phyloP scores from a whole-genome alignment of 2,329 filamentous ascomycete genomes.

The Aspergillaceae sp. region DNA sequence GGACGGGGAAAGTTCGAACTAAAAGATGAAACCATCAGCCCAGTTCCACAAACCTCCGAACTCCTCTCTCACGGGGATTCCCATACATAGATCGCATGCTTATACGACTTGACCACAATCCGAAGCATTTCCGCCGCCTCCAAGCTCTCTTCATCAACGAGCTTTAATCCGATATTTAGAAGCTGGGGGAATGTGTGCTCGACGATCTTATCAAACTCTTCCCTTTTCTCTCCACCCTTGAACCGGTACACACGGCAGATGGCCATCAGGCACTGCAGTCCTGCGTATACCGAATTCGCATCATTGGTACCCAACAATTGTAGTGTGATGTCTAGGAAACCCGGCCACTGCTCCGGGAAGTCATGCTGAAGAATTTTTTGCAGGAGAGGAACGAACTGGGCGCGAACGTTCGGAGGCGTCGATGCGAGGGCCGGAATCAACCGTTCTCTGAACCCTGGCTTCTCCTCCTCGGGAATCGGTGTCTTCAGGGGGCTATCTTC shows the following conservation, averaged over 20 bases:
- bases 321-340: constrained; percentile 86
- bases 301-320: constrained; percentile 82
- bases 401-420: constrained; percentile 70
- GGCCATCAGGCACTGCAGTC: constrained; percentile 84
- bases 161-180: constrained; percentile 73
- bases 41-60: too few species aligned
- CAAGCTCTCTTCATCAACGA: constrained; percentile 82
- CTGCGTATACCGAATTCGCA: constrained; percentile 78
- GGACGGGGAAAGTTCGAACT: constrained; percentile 77
- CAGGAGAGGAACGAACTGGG: constrained; percentile 86
- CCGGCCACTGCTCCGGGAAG: constrained; percentile 89
- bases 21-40: constrained; percentile 24
- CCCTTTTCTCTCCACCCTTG: constrained; percentile 72
- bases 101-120: constrained; percentile 91
- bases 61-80: neutral
- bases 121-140: constrained; percentile 97
- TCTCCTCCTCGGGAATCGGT: constrained; percentile 80
- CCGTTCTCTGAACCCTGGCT: constrained; percentile 74
- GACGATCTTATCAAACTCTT: constrained; percentile 90
- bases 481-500: constrained; percentile 66
- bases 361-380: constrained; percentile 95
- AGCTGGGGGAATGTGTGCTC: constrained; percentile 83
- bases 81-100: constrained; percentile 91
- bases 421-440: constrained; percentile 81
- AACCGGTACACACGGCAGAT: constrained; percentile 95